Percentiles rank a stretch among this genome's conserved stretches.
phyloP scores from a whole-genome alignment of 1,284 basidiomycete genomes.

The Veloboletus limbatus region DNA sequence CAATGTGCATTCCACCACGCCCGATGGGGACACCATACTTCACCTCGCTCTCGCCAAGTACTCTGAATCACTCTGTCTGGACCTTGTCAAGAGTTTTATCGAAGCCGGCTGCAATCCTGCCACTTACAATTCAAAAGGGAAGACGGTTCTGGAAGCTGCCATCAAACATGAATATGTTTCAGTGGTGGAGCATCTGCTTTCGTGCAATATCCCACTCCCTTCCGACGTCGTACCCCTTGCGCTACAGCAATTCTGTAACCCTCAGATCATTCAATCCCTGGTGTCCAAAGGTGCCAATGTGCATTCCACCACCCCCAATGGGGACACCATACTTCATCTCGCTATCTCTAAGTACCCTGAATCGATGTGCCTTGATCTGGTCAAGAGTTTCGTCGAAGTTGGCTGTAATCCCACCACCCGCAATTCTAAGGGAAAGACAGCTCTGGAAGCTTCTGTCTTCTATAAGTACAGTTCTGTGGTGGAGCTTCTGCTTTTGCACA shows the following conservation, averaged over 20 bases:
- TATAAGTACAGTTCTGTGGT: not conserved
- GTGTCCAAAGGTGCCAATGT: not conserved
- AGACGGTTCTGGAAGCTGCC: not conserved
- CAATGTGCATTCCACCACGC: not conserved
- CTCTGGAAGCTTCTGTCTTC: not conserved
- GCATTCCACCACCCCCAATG: not conserved
- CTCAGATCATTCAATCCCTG: not conserved
- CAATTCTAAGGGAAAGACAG: not conserved
- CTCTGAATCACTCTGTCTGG: not conserved
- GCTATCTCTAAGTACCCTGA: not conserved
- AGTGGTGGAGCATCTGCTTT: not conserved
- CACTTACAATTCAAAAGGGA: no score
- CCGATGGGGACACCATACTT: not conserved
- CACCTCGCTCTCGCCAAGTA: not conserved
- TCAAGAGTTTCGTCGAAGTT: not conserved
- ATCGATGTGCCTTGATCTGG: not conserved
- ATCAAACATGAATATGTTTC: not conserved
- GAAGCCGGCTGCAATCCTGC: not conserved
- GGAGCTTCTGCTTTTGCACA: not conserved
- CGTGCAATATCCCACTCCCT: not conserved
- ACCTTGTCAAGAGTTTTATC: not conserved
- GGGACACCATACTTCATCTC: not conserved
- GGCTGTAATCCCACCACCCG: not conserved
- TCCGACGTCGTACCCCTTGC: not conserved
- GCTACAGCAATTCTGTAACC: accelerated